Evolutionary conservation across 208 protist genomes (phyloP).

Genomic region (Porcisia hertigi): DNA sequence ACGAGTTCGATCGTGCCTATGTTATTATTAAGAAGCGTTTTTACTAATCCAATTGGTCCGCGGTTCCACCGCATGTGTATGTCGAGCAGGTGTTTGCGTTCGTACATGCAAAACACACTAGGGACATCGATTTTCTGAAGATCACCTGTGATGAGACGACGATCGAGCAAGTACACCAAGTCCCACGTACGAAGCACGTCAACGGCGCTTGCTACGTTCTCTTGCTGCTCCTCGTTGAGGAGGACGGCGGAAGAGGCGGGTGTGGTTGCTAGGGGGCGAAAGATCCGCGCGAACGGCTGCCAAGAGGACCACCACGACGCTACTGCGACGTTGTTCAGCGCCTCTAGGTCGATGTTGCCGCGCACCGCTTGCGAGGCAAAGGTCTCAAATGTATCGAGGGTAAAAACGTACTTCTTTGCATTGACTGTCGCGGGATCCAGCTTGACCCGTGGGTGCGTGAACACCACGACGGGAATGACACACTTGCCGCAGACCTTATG

Average conservation of each 20-base stretch:
- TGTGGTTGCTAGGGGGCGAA: slow-evolving; percentile 7
- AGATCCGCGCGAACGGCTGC: slow-evolving; percentile 2
- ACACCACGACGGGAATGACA: slow-evolving; percentile 86
- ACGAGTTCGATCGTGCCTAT: slow-evolving; percentile 55
- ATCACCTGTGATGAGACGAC: slow-evolving; percentile 68
- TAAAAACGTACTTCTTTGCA: slow-evolving; percentile 74
- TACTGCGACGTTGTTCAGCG: slow-evolving; percentile 21
- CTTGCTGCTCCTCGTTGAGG: slow-evolving; percentile 37
- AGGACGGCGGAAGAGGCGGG: slow-evolving; percentile 14
- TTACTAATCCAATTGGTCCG: slow-evolving; percentile 41
- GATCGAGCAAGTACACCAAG: slow-evolving; percentile 76
- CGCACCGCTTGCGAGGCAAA: slow-evolving; percentile 55
- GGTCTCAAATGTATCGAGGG: slow-evolving; percentile 50
- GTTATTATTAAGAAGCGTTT: slow-evolving; percentile 53
- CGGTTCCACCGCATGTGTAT: slow-evolving; percentile 73
- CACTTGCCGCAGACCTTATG: slow-evolving; percentile 77
- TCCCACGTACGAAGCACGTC: slow-evolving; percentile 87
- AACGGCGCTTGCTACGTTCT: slow-evolving; percentile 46
- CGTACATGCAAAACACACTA: slow-evolving; percentile 51
- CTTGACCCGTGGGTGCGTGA: slow-evolving; percentile 68
- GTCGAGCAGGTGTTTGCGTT: slow-evolving; percentile 73
- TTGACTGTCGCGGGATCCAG: slow-evolving; percentile 77
- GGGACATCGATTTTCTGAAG: slow-evolving; percentile 54
- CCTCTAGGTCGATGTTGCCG: slow-evolving; percentile 40
- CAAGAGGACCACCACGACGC: slow-evolving; percentile 17